phyloP scores from a whole-genome alignment of 805 yeast genomes.

The Saccharomycopsis oosterbeekiorum region DNA sequence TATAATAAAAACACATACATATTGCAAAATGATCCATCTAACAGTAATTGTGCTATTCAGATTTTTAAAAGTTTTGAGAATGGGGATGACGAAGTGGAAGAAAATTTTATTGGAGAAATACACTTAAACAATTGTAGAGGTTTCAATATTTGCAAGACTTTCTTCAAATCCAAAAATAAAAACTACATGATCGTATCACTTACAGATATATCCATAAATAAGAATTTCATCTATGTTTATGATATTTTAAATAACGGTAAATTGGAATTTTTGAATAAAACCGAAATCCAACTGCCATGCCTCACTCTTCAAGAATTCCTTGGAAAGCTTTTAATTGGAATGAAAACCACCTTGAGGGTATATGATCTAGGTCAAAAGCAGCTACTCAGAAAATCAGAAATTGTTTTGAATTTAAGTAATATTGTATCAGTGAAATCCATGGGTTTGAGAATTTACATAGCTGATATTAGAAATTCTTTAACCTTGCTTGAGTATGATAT shows the following conservation, averaged over 20 bases:
- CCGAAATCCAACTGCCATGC: conserved; percentile 41
- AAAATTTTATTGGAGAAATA: conserved; percentile 29
- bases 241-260: conserved; percentile 21
- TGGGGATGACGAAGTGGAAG: not conserved
- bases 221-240: conserved; percentile 27
- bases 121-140: conserved; percentile 22
- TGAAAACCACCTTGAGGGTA: conserved; percentile 41
- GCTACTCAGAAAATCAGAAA: conserved; percentile 54
- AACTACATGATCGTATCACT: conserved; percentile 39
- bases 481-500: conserved; percentile 43
- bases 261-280: conserved; percentile 47
- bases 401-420: conserved; percentile 34
- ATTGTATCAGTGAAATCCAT: conserved; percentile 47
- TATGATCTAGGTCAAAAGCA: conserved; percentile 76
- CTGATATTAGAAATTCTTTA: conserved; percentile 64
- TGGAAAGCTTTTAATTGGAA: conserved; percentile 52
- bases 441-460: conserved; percentile 53
- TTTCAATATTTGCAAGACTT: conserved; percentile 26
- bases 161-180: conserved; percentile 23
- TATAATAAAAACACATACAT: conserved; percentile 18
- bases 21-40: not conserved
- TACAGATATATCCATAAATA: not conserved
- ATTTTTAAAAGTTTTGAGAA: not conserved
- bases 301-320: conserved; percentile 44
- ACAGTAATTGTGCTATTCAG: not conserved